Evolutionary conservation across 2,329 filamentous ascomycete genomes (phyloP), one percentile per base, ranked within the genome.

Genomic region (Myriosclerotinia duriaeana): DNA sequence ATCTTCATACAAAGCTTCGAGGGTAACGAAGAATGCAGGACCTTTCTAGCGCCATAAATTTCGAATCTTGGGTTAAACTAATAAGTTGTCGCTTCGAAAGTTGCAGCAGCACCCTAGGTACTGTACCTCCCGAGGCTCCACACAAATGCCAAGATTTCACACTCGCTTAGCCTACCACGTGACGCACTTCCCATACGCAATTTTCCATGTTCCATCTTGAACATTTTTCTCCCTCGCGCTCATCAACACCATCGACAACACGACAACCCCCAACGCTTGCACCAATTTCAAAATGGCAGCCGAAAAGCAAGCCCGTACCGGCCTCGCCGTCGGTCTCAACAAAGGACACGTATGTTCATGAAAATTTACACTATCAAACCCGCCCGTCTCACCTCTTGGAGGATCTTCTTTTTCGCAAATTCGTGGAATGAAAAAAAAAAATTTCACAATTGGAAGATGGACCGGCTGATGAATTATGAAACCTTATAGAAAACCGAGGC

Each of bases 401-500:
- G 86, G 85, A 89, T 89, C 86, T 87, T 85, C 84, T 76, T 74
- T 46, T 76, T 72, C 71, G 44, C 69, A 67, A 55, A 62, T 20
- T 20, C 70, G 34, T 58, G 55, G 73, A 73, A 72, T 34, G 26
- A 74, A 73, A 38, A 20, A 73, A 38, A 20, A 34, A 12, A 26
- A 15, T 59, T 48, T 75, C 71, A 69, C 20, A 55, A 20, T 66
- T 66, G 61, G 69, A 72, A 71, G 71, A 72, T 68, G 67, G 67
- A 68, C 67, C 66, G 67, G 75, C 75, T 76, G 73, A 76, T 62
- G 38, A 59, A 65, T 64, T 64, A 40, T 67, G 66, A 61, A 60
- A 65, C 66, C 42, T 44, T 82, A 81, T 82, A 93, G 89, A 93
- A 93, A 87, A 92, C 90, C 82, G 93, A 90, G 76, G 80, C 88